Evolutionary conservation across 352 stramenopile genomes (phyloP).

Genomic region (Phytophthora cactorum): DNA sequence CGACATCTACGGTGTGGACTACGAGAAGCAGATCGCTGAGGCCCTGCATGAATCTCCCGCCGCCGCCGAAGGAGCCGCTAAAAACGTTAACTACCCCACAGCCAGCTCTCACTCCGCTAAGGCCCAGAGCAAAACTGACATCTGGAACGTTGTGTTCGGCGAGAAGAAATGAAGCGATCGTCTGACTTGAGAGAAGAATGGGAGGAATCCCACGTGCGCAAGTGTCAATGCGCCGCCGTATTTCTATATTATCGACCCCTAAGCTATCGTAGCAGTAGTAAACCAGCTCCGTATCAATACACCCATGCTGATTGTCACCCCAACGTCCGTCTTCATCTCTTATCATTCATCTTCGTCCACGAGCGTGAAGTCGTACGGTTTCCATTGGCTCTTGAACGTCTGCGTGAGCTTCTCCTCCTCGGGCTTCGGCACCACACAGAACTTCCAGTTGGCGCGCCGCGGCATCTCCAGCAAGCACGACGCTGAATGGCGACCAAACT

Average conservation of each 20-base stretch:
- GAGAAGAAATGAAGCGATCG: conserved; percentile 23
- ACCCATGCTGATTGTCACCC: conserved; percentile 24
- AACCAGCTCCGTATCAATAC: conserved; percentile 34
- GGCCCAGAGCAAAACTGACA: conserved; percentile 46
- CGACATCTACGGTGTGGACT: conserved; percentile 82
- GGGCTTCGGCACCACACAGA: conserved; percentile 75
- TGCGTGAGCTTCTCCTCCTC: conserved; percentile 76
- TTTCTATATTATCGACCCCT: conserved; percentile 43
- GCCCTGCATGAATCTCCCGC: conserved; percentile 59
- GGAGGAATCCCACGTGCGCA: neutral
- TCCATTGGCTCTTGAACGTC: conserved; percentile 68
- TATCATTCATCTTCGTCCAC: conserved; percentile 31
- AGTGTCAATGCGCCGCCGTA: conserved; percentile 10
- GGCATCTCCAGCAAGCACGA: conserved; percentile 70
- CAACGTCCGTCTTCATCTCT: neutral
- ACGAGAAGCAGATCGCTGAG: conserved; percentile 69
- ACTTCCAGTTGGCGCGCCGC: conserved; percentile 82
- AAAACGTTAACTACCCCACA: conserved; percentile 41
- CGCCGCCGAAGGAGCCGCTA: conserved; percentile 11
- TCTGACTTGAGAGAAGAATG: conserved; percentile 11
- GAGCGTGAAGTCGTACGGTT: conserved; percentile 78
- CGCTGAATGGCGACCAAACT: conserved; percentile 77
- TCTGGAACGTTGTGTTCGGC: conserved; percentile 63
- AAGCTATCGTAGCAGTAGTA: conserved; percentile 39
- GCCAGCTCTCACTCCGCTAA: conserved; percentile 6